phyloP scores from a whole-genome alignment of 2,329 filamentous ascomycete species.

The Aspergillus ruber region DNA sequence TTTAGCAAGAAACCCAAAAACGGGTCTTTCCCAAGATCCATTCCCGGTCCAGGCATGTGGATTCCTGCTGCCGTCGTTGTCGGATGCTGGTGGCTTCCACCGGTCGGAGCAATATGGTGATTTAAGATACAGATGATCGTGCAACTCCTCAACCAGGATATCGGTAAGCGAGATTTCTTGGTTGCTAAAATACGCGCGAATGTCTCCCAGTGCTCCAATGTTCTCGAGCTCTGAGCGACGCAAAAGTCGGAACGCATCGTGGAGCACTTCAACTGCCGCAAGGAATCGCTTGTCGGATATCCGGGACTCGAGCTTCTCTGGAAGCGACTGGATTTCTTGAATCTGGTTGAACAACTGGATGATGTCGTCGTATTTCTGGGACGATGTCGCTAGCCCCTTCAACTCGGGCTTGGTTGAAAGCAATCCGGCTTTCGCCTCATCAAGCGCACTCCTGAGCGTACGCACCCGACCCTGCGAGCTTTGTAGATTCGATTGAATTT shows the following conservation, averaged over 20 bases:
- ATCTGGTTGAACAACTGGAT: constrained; percentile 76
- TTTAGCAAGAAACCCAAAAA: constrained; percentile 53
- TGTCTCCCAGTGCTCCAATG: constrained; percentile 79
- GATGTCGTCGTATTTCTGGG: constrained; percentile 84
- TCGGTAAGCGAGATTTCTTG: constrained; percentile 90
- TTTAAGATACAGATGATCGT: constrained; percentile 95
- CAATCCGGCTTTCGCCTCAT: constrained; percentile 71
- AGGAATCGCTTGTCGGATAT: constrained; percentile 96
- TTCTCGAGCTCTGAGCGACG: constrained; percentile 82
- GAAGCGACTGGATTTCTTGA: constrained; percentile 81
- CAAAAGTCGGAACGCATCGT: constrained; percentile 76
- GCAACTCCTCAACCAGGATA: constrained; percentile 92
- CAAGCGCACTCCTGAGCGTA: constrained; percentile 73
- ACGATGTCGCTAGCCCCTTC: constrained; percentile 78
- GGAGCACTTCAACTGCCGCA: constrained; percentile 83
- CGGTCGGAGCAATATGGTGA: constrained; percentile 95
- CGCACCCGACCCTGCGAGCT: constrained; percentile 80
- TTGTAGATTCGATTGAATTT: constrained; percentile 91
- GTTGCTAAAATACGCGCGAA: constrained; percentile 82
- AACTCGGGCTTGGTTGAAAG: constrained; percentile 83
- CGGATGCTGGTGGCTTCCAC: constrained; percentile 67
- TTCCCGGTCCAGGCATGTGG: constrained; percentile 22
- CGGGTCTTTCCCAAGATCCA: constrained; percentile 46
- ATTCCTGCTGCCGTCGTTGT: constrained; percentile 25
- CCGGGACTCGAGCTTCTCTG: constrained; percentile 84